phyloP scores from a whole-genome alignment of 345 rosid genomes.

The Theobroma cacao region DNA sequence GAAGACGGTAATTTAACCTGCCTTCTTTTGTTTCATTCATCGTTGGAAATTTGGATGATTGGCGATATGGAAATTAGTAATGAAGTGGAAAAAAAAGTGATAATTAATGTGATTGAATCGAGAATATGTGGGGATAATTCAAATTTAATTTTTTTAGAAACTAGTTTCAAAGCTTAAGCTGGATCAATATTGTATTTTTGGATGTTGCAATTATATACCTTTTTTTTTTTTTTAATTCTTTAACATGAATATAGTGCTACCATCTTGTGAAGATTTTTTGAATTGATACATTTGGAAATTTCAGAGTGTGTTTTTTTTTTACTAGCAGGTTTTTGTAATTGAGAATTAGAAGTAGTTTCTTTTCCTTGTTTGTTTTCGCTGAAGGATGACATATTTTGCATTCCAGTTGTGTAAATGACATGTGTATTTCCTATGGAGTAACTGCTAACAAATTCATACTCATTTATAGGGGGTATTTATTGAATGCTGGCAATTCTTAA shows the following conservation, averaged over 20 bases:
- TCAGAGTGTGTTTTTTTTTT: no score
- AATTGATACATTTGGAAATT: no score
- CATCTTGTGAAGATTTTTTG: no score
- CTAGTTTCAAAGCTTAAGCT: not conserved
- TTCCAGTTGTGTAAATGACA: not conserved
- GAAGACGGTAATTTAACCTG: conserved; percentile 59
- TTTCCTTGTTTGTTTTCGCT: not conserved
- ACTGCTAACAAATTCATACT: not conserved
- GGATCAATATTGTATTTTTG: not conserved
- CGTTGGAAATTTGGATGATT: not conserved
- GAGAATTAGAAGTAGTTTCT: not conserved
- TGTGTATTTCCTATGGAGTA: not conserved
- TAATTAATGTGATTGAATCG: not conserved
- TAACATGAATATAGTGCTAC: not conserved
- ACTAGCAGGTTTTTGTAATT: not conserved
- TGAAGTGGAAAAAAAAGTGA: not conserved
- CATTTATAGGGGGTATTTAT: not conserved
- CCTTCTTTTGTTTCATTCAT: not conserved
- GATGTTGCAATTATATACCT: not conserved
- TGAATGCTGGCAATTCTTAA: not conserved
- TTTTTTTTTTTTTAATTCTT: not conserved
- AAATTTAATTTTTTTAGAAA: not conserved
- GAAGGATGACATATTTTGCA: not conserved
- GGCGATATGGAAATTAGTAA: not conserved
- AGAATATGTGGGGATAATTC: not conserved